Conservation (phyloP, 2,329 filamentous ascomycete genomes). For the Ramularia endophylla region DNA sequence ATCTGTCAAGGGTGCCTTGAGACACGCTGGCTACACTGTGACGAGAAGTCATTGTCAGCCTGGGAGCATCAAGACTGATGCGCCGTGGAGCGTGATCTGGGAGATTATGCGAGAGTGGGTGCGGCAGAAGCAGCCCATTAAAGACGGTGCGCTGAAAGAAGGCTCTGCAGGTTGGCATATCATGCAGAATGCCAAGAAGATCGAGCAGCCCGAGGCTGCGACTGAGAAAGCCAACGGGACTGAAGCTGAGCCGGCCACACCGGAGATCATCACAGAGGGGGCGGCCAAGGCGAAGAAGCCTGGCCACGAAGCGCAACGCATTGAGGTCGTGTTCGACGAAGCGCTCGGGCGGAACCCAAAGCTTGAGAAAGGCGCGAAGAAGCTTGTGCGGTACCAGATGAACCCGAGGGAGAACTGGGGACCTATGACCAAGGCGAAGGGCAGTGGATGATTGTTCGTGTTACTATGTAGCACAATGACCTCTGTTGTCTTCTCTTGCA, state of each 20-base stretch:
- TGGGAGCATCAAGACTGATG: slow-evolving; percentile 89
- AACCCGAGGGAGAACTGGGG: slow-evolving; percentile 95
- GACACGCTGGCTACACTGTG: slow-evolving; percentile 72
- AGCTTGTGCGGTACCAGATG: slow-evolving; percentile 77
- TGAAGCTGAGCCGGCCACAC: slow-evolving; percentile 18
- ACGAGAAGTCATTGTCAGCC: slow-evolving; percentile 84
- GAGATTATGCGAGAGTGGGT: slow-evolving; percentile 91
- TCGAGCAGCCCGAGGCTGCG: slow-evolving; percentile 25
- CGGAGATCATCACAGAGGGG: slow-evolving; percentile 17
- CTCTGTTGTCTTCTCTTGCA: too few relatives aligned
- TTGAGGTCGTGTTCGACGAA: slow-evolving; percentile 74
- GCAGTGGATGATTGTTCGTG: slow-evolving; percentile 15
- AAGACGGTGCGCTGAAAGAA: slow-evolving; percentile 62
- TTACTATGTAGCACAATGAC: too few relatives aligned
- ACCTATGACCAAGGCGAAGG: slow-evolving; percentile 58
- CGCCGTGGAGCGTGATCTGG: slow-evolving; percentile 86
- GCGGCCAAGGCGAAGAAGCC: slow-evolving; percentile 18
- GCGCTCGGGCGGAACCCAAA: slow-evolving; percentile 62
- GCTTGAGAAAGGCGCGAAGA: slow-evolving; percentile 46
- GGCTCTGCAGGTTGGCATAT: slow-evolving; percentile 68
- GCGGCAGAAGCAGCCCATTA: slow-evolving; percentile 71
- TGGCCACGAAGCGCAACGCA: slow-evolving; percentile 29
- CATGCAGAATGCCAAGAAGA: slow-evolving; percentile 31
- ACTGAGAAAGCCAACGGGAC: slow-evolving; percentile 14
- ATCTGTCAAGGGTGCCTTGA: slow-evolving; percentile 72